These are phyloP conservation scores for Penicillium egyptiacum DNA, from an alignment of 495 filamentous ascomycete species.

Conservation along the genomic window DNA sequence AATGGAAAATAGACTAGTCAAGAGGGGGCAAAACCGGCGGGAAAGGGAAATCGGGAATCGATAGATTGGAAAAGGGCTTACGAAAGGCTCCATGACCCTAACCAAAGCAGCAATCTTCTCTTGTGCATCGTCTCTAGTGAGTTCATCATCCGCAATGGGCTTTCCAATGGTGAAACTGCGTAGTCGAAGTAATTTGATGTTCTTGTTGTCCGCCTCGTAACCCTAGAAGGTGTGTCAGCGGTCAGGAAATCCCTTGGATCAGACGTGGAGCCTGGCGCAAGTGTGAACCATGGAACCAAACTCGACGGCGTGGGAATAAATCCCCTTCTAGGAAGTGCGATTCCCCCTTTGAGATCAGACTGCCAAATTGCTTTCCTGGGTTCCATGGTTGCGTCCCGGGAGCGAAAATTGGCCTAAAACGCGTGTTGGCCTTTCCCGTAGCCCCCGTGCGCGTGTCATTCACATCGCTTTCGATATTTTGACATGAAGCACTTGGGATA, in stretches of 20 bases:
- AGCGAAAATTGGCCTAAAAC: constrained; percentile 4
- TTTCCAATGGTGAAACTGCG: constrained; percentile 71
- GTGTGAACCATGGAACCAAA: constrained; percentile 49
- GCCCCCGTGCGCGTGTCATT: constrained; percentile 4
- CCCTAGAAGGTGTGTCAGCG: constrained; percentile 52
- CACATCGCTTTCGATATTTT: neutral
- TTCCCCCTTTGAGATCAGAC: constrained; percentile 11
- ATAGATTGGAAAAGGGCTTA: constrained; percentile 40
- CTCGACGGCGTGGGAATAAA: constrained; percentile 30
- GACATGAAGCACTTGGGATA: neutral
- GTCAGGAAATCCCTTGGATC: constrained; percentile 11
- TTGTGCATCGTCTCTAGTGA: constrained; percentile 51
- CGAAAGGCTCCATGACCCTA: constrained; percentile 62
- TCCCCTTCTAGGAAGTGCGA: neutral
- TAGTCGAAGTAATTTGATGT: constrained; percentile 74
- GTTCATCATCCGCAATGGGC: constrained; percentile 58
- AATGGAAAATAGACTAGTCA: constrained; percentile 29
- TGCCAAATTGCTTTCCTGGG: neutral
- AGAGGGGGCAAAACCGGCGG: constrained; percentile 36
- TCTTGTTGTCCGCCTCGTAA: constrained; percentile 67
- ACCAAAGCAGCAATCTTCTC: constrained; percentile 55
- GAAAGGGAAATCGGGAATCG: constrained; percentile 24
- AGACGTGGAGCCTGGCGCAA: constrained; percentile 24
- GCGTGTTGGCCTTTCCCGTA: constrained; percentile 5
- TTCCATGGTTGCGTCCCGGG: neutral